phyloP scores from a whole-genome alignment of 192 early-diverging fungal species.

The Chytriomyces sp. region DNA sequence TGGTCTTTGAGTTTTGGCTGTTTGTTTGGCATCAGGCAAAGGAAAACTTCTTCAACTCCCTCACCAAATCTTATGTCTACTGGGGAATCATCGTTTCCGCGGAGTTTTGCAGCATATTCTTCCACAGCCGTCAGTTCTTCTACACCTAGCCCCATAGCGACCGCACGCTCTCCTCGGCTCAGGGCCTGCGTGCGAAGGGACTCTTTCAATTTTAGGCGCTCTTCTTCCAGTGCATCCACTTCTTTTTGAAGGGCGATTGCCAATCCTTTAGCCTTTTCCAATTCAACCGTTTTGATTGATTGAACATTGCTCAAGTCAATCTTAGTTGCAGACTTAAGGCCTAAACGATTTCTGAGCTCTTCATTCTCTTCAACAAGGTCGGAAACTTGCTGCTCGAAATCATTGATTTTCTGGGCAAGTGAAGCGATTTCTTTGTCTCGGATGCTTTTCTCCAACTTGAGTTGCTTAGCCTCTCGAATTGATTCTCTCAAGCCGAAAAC shows the following conservation, averaged over 20 bases:
- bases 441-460: conserved; percentile 39
- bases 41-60: neutral
- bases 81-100: conserved; percentile 30
- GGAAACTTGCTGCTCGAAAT: conserved; percentile 44
- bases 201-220: conserved; percentile 51
- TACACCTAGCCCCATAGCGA: conserved; percentile 49
- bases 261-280: conserved; percentile 49
- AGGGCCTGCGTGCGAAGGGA: conserved; percentile 45
- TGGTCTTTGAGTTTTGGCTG: conserved; percentile 17
- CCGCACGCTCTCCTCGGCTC: conserved; percentile 44
- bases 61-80: conserved; percentile 6
- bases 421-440: conserved; percentile 46
- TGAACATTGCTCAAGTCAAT: conserved; percentile 54
- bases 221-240: conserved; percentile 56
- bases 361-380: conserved; percentile 55
- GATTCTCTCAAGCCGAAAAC: conserved; percentile 54
- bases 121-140: conserved; percentile 53
- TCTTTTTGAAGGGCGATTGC: conserved; percentile 46
- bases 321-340: conserved; percentile 30
- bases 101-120: conserved; percentile 49
- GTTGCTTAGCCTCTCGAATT: conserved; percentile 48
- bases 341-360: conserved; percentile 35
- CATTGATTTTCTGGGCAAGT: conserved; percentile 45
- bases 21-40: neutral
- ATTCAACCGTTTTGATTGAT: conserved; percentile 41